Evolutionary conservation across 2,329 filamentous ascomycete species (phyloP).

Genomic region (Fusarium cicatricum): DNA sequence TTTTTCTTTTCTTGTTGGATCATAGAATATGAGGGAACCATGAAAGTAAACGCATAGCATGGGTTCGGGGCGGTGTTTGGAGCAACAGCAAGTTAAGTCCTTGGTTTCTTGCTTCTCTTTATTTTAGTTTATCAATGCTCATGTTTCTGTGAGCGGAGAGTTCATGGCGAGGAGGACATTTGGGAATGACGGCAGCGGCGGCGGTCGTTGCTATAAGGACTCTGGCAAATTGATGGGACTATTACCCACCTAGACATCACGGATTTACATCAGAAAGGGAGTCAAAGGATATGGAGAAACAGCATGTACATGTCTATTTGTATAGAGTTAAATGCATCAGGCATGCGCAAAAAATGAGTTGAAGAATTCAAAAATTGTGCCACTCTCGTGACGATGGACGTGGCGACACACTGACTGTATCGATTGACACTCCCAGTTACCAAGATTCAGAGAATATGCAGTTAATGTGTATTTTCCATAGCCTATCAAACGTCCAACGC

Average conservation of each 20-base stretch:
- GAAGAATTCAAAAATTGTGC: neutral
- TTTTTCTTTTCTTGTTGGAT: neutral
- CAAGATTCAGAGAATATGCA: conserved; percentile 5
- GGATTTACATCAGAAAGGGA: neutral
- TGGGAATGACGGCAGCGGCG: too few species aligned
- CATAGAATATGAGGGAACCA: conserved; percentile 28
- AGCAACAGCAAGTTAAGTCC: neutral
- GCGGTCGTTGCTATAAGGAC: too few species aligned
- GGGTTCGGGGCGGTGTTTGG: conserved; percentile 29
- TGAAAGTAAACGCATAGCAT: conserved; percentile 35
- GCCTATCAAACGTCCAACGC: conserved; percentile 45
- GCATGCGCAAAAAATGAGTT: conserved; percentile 3
- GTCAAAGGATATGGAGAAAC: neutral
- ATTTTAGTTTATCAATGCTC: conserved; percentile 1
- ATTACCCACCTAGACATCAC: neutral
- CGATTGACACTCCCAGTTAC: neutral
- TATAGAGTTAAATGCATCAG: conserved; percentile 12
- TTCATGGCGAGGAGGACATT: neutral
- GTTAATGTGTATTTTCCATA: conserved; percentile 38
- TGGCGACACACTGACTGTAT: too few species aligned
- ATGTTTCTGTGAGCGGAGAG: neutral
- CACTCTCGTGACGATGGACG: neutral
- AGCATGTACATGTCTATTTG: conserved; percentile 11
- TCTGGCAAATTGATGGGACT: too few species aligned
- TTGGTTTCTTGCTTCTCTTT: conserved; percentile 7